Percentiles rank a stretch among this genome's conserved stretches.
Conservation (phyloP, 202 grass and related monocot genomes). For the Setaria viridis region DNA sequence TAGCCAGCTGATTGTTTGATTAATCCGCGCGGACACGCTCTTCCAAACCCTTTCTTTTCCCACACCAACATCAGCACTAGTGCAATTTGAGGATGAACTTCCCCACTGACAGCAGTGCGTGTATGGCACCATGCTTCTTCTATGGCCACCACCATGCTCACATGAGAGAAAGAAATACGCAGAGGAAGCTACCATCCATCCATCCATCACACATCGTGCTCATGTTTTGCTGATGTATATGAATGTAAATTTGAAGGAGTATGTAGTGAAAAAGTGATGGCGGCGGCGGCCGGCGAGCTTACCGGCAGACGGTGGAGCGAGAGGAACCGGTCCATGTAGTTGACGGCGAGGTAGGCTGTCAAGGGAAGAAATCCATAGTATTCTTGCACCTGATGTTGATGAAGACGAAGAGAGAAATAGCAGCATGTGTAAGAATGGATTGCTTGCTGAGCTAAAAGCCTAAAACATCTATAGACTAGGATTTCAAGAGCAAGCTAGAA, state of each 20-base stretch:
- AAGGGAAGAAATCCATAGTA: constrained; percentile 77
- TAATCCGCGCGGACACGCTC: constrained; percentile 37
- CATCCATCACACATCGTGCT: constrained; percentile 20
- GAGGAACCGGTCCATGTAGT: constrained; percentile 96
- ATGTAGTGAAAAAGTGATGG: neutral
- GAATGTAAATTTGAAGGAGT: neutral
- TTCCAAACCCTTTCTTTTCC: constrained; percentile 60
- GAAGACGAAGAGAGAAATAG: neutral
- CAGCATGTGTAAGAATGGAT: neutral
- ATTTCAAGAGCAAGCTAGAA: neutral
- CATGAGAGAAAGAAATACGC: constrained; percentile 5
- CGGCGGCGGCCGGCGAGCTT: constrained; percentile 40
- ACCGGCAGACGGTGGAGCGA: constrained; percentile 75
- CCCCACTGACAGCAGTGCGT: constrained; percentile 40
- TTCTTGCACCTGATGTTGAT: constrained; percentile 60
- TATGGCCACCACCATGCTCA: neutral
- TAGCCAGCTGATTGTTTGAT: constrained; percentile 29
- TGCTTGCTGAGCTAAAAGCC: neutral
- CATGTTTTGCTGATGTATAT: neutral
- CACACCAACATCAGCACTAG: constrained; percentile 46
- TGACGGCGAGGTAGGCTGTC: constrained; percentile 94
- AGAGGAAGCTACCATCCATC: constrained; percentile 25
- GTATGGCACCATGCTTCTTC: constrained; percentile 17
- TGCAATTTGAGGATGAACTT: constrained; percentile 45
- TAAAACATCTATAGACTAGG: neutral